Conservation (phyloP, 257 asterid genomes). For the Nicotiana tabacum region DNA sequence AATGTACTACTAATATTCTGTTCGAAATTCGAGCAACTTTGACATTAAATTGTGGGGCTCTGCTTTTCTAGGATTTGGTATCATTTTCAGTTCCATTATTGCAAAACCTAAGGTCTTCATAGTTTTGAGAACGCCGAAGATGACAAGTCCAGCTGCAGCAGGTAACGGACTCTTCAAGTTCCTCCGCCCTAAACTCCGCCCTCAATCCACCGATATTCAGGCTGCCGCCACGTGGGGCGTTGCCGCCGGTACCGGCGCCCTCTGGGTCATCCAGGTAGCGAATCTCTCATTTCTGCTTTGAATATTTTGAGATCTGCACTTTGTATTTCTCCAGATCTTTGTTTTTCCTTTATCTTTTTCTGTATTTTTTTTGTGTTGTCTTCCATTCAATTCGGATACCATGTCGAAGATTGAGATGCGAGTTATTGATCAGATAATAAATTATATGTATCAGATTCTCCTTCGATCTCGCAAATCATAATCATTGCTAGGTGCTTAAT, state of each 20-base stretch:
- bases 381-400: neutral
- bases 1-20: neutral
- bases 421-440: neutral
- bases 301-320: neutral
- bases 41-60: neutral
- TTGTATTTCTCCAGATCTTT: neutral
- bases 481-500: neutral
- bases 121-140: constrained; percentile 8
- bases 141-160: constrained; percentile 46
- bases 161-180: constrained; percentile 44
- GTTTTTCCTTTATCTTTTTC: neutral
- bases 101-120: neutral
- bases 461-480: neutral
- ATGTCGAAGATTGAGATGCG: neutral
- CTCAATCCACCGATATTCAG: constrained; percentile 44
- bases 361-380: neutral
- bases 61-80: too few species aligned
- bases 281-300: neutral
- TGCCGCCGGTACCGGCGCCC: constrained; percentile 58
- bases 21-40: neutral
- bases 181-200: constrained; percentile 39
- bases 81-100: neutral
- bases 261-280: constrained; percentile 48
- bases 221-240: constrained; percentile 81
- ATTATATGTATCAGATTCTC: neutral